Evolutionary conservation across 148 eudicot genomes (phyloP).

Genomic region (Camellia lanceoleosa): DNA sequence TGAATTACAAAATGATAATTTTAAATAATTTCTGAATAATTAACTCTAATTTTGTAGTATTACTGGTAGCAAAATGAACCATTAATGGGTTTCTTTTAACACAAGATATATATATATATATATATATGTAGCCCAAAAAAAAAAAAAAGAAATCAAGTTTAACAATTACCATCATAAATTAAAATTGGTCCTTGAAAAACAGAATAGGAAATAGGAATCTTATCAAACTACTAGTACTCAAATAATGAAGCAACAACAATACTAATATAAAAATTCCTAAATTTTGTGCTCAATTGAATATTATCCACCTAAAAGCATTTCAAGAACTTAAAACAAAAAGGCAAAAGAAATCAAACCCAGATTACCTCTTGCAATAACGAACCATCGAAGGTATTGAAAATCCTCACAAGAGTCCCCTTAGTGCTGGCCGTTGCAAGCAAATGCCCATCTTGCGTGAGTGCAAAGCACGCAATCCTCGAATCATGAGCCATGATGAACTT

Average conservation of each 20-base stretch:
- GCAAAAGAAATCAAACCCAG: not conserved
- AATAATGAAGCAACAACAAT: not conserved
- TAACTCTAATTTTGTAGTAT: no score
- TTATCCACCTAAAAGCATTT: not conserved
- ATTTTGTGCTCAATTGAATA: not conserved
- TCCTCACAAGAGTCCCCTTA: conserved; percentile 76
- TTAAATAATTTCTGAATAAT: no score
- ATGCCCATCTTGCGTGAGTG: conserved; percentile 72
- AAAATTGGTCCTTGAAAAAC: not conserved
- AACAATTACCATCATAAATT: not conserved
- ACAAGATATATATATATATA: no score
- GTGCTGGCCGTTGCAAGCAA: conserved; percentile 73
- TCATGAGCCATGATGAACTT: conserved; percentile 87
- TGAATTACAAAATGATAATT: no score
- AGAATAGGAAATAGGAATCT: not conserved
- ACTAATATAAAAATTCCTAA: not conserved
- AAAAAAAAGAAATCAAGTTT: not conserved
- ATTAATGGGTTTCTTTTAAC: no score
- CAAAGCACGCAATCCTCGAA: conserved; percentile 78
- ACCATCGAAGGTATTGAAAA: conserved; percentile 69
- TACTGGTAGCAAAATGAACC: no score
- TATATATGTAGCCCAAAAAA: no score
- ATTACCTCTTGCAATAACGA: conserved; percentile 70
- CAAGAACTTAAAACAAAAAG: not conserved
- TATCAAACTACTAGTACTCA: not conserved